Evolutionary conservation across 116 monocot genomes (phyloP), one percentile per base, ranked within the genome.

Genomic region (Phalaenopsis hybrid): DNA sequence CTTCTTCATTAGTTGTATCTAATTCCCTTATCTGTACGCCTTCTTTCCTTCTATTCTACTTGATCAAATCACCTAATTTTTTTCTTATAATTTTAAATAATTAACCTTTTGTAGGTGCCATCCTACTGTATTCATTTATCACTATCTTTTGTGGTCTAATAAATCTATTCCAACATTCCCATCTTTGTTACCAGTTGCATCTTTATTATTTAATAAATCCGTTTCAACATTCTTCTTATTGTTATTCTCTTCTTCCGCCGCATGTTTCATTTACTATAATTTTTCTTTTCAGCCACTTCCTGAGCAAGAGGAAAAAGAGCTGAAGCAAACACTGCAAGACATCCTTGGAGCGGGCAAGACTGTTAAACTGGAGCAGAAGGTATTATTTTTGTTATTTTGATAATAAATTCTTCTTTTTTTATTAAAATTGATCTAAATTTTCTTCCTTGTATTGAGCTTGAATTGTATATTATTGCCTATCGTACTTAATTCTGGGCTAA

Each of bases 361-460:
- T 78, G 85, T 92, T 46, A 85, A 80, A 52, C 21, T 97, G 81
- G 90, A 97, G 76, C 94, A 94, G 74, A 97, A 97, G 94, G 96
- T 97, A 87, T 21, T 70, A 25, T 0, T 43, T 81, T 13, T 23
- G 67, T 72, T 13, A 41, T 6, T 72, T 41, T 72, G 41, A 72
- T 72, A 21, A 65, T 43, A 12, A 41, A 6, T 72, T 72, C 7
- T 72, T 72, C 6, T 16, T 72, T 65, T 65, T 0, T 55, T 4
- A 55, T 55, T 3, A 23, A 16, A 25, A 67, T 28, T 67, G 28
- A 67, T 67, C 2, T 25, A 7, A 67, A 28, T 21, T 67, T 67
- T 10, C 28, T 67, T 67, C 21, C 31, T 31, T 41, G 8, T 11
- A 31, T 16, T 28, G 25, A 72, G 33, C 11, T 72, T 13, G 37